A percentile compares a stretch with the other conserved stretches of the same genome.
Evolutionary conservation across 106 monocot genomes (phyloP).

Genomic region (Apostasia ramifera): DNA sequence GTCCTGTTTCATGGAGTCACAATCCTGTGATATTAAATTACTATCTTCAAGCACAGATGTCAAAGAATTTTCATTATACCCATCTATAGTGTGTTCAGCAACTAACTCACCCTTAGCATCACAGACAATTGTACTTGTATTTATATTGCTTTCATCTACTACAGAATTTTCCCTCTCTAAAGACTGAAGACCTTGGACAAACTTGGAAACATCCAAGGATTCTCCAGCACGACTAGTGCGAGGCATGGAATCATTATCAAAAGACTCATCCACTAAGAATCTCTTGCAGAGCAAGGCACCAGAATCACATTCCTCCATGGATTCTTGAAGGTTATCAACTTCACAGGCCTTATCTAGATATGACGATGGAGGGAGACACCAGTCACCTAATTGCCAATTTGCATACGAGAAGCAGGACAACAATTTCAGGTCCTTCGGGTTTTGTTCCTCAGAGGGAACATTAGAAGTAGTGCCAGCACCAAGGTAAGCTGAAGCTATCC

Average conservation of each 20-base stretch:
- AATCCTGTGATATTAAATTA: slow-evolving; percentile 8
- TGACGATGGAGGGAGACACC: slow-evolving; percentile 57
- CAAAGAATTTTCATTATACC: not conserved
- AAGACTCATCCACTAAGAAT: slow-evolving; percentile 6
- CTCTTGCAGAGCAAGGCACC: not conserved
- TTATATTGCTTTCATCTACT: slow-evolving; percentile 1
- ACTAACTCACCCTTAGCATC: slow-evolving; percentile 5
- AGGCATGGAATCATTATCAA: not conserved
- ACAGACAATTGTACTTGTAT: not conserved
- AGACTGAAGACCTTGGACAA: slow-evolving; percentile 7
- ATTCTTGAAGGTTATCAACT: slow-evolving; percentile 11
- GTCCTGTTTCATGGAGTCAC: not conserved
- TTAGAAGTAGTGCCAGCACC: slow-evolving; percentile 31
- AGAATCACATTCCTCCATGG: slow-evolving; percentile 4
- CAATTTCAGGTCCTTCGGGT: slow-evolving; percentile 75
- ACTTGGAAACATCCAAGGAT: slow-evolving; percentile 3
- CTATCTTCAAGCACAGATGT: not conserved
- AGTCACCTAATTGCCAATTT: slow-evolving; percentile 92
- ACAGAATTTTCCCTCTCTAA: not conserved
- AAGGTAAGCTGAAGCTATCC: slow-evolving; percentile 76
- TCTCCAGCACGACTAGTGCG: slow-evolving; percentile 7
- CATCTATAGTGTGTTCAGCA: slow-evolving; percentile 10
- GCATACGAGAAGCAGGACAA: slow-evolving; percentile 83
- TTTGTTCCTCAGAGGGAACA: slow-evolving; percentile 75
- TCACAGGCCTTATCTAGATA: slow-evolving; percentile 17